Evolutionary conservation across 192 early-diverging fungal species (phyloP), one percentile per base, ranked within the genome.

Genomic region (Entomortierella lignicola): DNA sequence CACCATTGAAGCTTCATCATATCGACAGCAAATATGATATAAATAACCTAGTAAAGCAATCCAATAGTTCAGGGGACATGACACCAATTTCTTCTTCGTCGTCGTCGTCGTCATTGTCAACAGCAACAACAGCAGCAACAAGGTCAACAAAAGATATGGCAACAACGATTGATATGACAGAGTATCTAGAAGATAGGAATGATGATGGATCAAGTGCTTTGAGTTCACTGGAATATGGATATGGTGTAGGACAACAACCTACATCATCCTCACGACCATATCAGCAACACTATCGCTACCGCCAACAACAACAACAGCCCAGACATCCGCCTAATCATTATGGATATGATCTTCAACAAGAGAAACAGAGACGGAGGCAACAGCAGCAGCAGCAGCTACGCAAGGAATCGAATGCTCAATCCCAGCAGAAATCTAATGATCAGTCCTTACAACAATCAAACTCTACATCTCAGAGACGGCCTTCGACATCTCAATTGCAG

Each of bases 341-440:
- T 54, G 71, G 71, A 31, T 72, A 65, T 39, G 71, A 72, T 6
- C 27, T 72, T 2, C 55, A 65, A n/a, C 62, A 72, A 21, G 8
- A 58, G 32, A 39, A 57, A 50, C 29, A 18, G 15, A 26, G 13
- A 37, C 42, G 53, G 55, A 0, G 30, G 23, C 21, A 70, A 42
- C 27, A 42, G 20, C 67, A 32, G 18, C 68, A 55, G 17, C 63
- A 42, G 26, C 23, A 54, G 25, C 52, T 26, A 54, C 52, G 11
- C 39, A 42, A 42, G 6, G 39, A 20, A 15, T 10, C 34, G 10
- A 37, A 37, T 10, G 10, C 34, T 4, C 34, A 4, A 7, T 37
- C 34, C 34, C 10, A 37, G 34, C 34, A 37, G 34, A 37, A 37
- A 37, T 7, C 5, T 10, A 37, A 37, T 37, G 17, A 47, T 20